These are phyloP conservation scores for Leccinum pellstonianum DNA, from an alignment of 768 basidiomycete species.

Conservation along the genomic window DNA sequence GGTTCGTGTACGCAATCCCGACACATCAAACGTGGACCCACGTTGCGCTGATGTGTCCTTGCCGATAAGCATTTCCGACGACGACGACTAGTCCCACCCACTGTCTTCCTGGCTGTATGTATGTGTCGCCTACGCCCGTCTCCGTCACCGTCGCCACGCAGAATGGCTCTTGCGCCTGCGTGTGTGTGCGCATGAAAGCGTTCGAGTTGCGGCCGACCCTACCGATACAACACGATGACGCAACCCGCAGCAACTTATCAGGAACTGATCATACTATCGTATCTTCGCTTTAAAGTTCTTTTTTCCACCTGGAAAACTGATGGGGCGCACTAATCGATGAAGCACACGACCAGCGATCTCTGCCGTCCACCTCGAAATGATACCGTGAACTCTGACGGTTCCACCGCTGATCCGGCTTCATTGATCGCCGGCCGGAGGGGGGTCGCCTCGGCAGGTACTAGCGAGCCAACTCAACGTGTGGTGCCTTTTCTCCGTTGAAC, in stretches of 20 bases:
- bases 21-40: slow-evolving; percentile 3
- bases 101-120: background rate
- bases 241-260: background rate
- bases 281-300: background rate
- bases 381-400: background rate
- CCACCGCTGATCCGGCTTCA: background rate
- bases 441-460: background rate
- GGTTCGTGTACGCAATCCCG: background rate
- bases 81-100: background rate
- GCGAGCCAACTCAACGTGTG: background rate
- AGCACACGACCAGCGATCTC: background rate
- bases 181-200: background rate
- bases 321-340: background rate
- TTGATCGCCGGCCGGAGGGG: background rate
- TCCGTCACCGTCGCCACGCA: background rate
- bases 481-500: background rate
- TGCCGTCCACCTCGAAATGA: too few species aligned
- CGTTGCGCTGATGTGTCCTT: background rate
- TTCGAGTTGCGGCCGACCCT: too few species aligned
- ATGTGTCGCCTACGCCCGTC: background rate
- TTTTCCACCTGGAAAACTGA: background rate
- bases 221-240: background rate
- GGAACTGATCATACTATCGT: background rate
- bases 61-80: background rate
- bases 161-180: background rate